phyloP scores from a whole-genome alignment of 495 filamentous ascomycete species.

The Lophiostoma macrostomum region DNA sequence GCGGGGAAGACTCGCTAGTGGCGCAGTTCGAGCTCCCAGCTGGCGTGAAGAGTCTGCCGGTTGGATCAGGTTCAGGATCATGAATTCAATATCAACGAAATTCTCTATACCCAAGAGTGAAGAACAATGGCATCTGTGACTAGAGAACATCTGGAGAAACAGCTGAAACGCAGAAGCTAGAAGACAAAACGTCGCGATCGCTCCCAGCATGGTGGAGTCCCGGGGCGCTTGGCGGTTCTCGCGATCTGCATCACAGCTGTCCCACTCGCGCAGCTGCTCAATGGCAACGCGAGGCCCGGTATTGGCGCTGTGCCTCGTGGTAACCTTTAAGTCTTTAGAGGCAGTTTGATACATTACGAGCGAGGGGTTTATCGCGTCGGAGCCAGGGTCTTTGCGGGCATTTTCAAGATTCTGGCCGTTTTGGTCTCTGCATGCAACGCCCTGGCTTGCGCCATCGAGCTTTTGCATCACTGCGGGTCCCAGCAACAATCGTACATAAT shows the following conservation, averaged over 20 bases:
- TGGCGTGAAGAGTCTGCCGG: slow-evolving; percentile 7
- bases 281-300: too few species aligned
- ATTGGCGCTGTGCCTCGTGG: too few species aligned
- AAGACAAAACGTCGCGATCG: too few species aligned
- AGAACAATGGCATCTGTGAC: too few species aligned
- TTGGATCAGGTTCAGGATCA: too few species aligned
- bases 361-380: neutral
- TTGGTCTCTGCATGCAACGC: neutral
- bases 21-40: neutral
- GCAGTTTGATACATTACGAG: neutral
- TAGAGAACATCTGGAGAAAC: too few species aligned
- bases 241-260: neutral
- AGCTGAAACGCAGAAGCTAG: too few species aligned
- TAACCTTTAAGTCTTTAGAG: neutral
- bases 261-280: neutral
- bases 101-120: too few species aligned
- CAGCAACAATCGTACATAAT: slow-evolving; percentile 5
- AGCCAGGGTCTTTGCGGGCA: neutral
- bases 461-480: slow-evolving; percentile 25
- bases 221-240: too few species aligned
- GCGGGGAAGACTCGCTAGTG: slow-evolving; percentile 7
- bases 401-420: slow-evolving; percentile 4
- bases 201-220: too few species aligned
- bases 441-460: slow-evolving; percentile 14
- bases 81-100: too few species aligned